Percentiles rank a stretch among this genome's conserved stretches.
Conservation (phyloP, 1,284 basidiomycete genomes). For the Meripilus lineatus region DNA sequence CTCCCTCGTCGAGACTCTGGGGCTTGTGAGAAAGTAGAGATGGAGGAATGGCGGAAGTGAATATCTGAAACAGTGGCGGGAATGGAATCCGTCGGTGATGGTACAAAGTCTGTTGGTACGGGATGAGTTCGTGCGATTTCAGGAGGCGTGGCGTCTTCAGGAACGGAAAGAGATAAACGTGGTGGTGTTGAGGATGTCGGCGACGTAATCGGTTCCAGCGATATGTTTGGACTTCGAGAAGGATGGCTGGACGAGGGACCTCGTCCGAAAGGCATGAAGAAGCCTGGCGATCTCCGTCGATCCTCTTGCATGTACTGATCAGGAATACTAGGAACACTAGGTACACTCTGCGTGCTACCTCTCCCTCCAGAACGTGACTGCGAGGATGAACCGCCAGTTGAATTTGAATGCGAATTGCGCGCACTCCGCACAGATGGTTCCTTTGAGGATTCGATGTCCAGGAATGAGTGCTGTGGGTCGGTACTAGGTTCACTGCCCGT, state of each 20-base stretch:
- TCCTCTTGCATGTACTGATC: too few species aligned
- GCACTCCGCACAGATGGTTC: constrained; percentile 19
- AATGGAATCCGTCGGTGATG: constrained; percentile 63
- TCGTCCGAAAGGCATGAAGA: constrained; percentile 25
- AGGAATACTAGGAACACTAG: constrained; percentile 11
- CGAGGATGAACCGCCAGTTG: too few species aligned
- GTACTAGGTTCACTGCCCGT: too few species aligned
- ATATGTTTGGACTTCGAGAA: constrained; percentile 22
- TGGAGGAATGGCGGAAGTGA: constrained; percentile 53
- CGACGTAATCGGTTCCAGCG: constrained; percentile 24
- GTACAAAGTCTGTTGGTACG: constrained; percentile 17
- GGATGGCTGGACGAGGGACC: constrained; percentile 24
- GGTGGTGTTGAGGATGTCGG: constrained; percentile 14
- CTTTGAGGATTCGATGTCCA: constrained; percentile 52
- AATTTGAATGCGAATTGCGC: too few species aligned
- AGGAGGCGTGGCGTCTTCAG: constrained; percentile 12
- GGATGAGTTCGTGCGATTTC: constrained; percentile 9
- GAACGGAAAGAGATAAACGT: constrained; percentile 9
- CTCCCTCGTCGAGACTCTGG: constrained; percentile 35
- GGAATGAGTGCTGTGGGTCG: constrained; percentile 44
- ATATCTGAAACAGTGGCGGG: constrained; percentile 66
- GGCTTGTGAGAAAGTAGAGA: constrained; percentile 27
- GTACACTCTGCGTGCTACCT: constrained; percentile 14
- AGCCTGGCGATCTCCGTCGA: constrained; percentile 23
- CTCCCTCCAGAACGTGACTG: too few species aligned